Conservation (phyloP, 2,329 filamentous ascomycete species). For the Alternaria burnsii region DNA sequence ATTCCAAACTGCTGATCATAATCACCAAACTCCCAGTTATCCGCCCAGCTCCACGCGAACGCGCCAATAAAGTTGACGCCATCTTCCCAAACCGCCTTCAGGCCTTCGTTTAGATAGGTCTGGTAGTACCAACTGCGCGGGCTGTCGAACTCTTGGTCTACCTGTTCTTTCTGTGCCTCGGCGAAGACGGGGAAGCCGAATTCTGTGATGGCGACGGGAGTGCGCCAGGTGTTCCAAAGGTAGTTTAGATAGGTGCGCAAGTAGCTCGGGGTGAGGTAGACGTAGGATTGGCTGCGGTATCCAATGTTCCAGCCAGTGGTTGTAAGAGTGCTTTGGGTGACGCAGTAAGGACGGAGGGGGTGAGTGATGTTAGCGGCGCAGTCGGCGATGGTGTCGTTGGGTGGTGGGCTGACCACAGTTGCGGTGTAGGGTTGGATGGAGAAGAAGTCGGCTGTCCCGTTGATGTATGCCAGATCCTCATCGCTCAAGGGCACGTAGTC, state of each 20-base stretch:
- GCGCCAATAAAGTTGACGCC: slow-evolving; percentile 64
- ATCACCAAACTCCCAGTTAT: slow-evolving; percentile 66
- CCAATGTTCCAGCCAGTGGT: slow-evolving; percentile 68
- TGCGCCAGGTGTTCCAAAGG: slow-evolving; percentile 66
- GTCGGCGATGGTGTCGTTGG: slow-evolving; percentile 53
- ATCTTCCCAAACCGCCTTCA: slow-evolving; percentile 66
- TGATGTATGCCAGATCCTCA: slow-evolving; percentile 54
- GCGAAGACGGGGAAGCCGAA: slow-evolving; percentile 66
- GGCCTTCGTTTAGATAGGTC: slow-evolving; percentile 62
- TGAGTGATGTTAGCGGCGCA: slow-evolving; percentile 60
- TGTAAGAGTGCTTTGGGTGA: slow-evolving; percentile 55
- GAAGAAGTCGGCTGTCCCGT: slow-evolving; percentile 62
- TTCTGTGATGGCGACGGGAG: slow-evolving; percentile 61
- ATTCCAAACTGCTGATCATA: slow-evolving; percentile 63
- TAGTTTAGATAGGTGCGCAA: slow-evolving; percentile 66
- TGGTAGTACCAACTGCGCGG: slow-evolving; percentile 65
- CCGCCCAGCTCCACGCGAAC: slow-evolving; percentile 61
- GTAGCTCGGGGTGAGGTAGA: slow-evolving; percentile 67
- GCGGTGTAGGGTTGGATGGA: slow-evolving; percentile 68
- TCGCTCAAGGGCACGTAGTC: slow-evolving; percentile 58
- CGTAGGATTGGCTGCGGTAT: slow-evolving; percentile 63
- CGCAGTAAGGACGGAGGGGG: slow-evolving; percentile 62
- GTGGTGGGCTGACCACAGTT: slow-evolving; percentile 61
- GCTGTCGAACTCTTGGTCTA: slow-evolving; percentile 63
- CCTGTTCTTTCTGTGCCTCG: slow-evolving; percentile 55